Conservation (phyloP, 1,139 yeast species). For the Wickerhamomyces sp. region DNA sequence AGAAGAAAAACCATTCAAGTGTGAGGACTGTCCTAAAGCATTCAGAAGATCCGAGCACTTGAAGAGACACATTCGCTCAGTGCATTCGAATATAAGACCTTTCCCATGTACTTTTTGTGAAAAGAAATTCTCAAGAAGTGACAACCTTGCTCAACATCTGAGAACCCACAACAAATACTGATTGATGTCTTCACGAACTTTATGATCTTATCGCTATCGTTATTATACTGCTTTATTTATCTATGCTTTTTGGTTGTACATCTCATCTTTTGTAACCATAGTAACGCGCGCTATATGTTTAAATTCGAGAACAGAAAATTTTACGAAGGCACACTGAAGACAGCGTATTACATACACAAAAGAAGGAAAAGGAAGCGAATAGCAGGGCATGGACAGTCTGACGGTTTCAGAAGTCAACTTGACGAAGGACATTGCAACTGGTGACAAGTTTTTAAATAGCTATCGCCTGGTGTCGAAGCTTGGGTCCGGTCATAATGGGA, state of each 20-base stretch:
- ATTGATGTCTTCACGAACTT: not conserved
- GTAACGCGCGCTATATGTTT: no score
- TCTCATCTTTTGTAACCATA: no score
- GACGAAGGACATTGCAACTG: slow-evolving; percentile 19
- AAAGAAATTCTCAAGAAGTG: slow-evolving; percentile 73
- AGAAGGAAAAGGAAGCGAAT: not conserved
- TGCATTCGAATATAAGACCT: slow-evolving; percentile 64
- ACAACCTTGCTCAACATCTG: slow-evolving; percentile 74
- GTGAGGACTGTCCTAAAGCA: slow-evolving; percentile 32
- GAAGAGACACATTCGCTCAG: slow-evolving; percentile 70
- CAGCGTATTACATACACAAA: not conserved
- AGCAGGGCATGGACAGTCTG: slow-evolving; percentile 3
- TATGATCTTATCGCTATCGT: not conserved
- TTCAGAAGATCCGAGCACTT: slow-evolving; percentile 79
- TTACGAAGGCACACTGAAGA: no score
- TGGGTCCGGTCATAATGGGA: slow-evolving; percentile 68
- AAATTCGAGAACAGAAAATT: no score
- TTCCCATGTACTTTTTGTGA: slow-evolving; percentile 67
- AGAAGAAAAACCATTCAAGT: slow-evolving; percentile 34
- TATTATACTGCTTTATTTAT: not conserved
- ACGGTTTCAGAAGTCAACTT: slow-evolving; percentile 21
- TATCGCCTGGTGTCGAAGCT: slow-evolving; percentile 57
- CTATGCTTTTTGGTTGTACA: not conserved
- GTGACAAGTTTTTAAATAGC: slow-evolving; percentile 40
- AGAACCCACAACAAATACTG: slow-evolving; percentile 49